Base-by-base conservation (phyloP, 2,329 filamentous ascomycete species). In the Xylaria sp. region DNA sequence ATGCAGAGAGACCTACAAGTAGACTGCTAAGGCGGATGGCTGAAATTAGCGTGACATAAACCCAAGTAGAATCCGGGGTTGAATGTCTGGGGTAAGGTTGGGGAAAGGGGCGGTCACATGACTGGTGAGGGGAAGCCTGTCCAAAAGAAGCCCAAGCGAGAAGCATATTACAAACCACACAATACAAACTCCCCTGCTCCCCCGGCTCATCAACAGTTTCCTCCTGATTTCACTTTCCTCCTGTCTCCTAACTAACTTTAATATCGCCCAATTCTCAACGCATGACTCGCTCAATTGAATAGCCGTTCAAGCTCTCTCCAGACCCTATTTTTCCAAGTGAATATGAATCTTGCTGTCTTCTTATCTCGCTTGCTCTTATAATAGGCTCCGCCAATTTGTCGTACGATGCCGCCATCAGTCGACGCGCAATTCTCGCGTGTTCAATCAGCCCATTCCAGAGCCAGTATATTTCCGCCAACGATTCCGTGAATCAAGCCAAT, bases 121-220 rank as follows among this genome's bases (percentile, higher is more conserved):
- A 67, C 49, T n/a, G 6, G 15, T 69, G 67, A 63, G 67, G 67
- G 59, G 67, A 69, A 67, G 49, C 67, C 67, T 69, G 63, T 59
- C 33, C 48, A 9, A 26, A 23, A 6, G 13, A 31, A 23, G 31
- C 6, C 23, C 51, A 63, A 58, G 54, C 54, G 54, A 59, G 62
- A 57, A 46, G 59, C 36, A 49, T 31, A 63, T 63, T 42, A 54
- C 58, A 59, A 69, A 66, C 58, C 53, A 63, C 17, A 42, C 62
- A 36, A 40, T 23, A 49, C 51, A 53, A 57, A 49, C n/a, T 36
- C 36, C 36, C 20, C 51, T 44, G n/a, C 10, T 20, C 63, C 46
- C 58, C 62, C 51, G 31, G 31, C 20, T 51, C 11, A 38, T 33
- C 36, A 10, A 11, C 3, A 28, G 6, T 61, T 61, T 33, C 36